Conservation (phyloP, 1,284 basidiomycete genomes). For the Cerioporus squamosus region DNA sequence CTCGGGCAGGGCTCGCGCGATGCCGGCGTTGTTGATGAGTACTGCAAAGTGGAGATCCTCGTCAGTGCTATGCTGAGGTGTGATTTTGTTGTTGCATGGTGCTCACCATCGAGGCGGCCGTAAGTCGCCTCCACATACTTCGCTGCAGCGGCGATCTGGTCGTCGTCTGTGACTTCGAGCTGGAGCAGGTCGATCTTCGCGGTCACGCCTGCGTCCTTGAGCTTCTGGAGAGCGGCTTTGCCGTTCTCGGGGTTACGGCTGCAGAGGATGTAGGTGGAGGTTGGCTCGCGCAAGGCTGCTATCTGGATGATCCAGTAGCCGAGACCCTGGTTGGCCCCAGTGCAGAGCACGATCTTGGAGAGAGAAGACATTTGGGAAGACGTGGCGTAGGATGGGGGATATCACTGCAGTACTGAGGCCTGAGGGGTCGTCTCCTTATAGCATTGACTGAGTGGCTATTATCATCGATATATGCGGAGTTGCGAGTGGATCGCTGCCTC, state of each 20-base stretch:
- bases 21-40: constrained; percentile 9
- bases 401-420: too few relatives aligned
- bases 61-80: neutral
- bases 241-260: constrained; percentile 5
- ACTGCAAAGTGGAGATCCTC: too few relatives aligned
- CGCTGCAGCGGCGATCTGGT: constrained; percentile 2
- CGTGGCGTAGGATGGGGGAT: neutral
- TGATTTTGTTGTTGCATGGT: neutral
- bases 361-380: neutral
- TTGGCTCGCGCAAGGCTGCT: neutral
- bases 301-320: constrained; percentile 5
- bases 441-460: too few relatives aligned
- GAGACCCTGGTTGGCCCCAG: constrained; percentile 6
- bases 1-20: neutral
- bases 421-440: too few relatives aligned
- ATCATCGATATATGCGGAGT: too few relatives aligned
- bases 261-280: constrained; percentile 4
- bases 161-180: constrained; percentile 6
- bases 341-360: constrained; percentile 1
- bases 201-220: constrained; percentile 1
- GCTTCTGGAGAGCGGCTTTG: constrained; percentile 1
- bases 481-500: too few relatives aligned
- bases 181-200: constrained; percentile 3
- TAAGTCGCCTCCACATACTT: neutral
- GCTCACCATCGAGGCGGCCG: constrained; percentile 7